Conservation (phyloP, 176 grass and related monocot genomes). For the Zoysia pacifica region DNA sequence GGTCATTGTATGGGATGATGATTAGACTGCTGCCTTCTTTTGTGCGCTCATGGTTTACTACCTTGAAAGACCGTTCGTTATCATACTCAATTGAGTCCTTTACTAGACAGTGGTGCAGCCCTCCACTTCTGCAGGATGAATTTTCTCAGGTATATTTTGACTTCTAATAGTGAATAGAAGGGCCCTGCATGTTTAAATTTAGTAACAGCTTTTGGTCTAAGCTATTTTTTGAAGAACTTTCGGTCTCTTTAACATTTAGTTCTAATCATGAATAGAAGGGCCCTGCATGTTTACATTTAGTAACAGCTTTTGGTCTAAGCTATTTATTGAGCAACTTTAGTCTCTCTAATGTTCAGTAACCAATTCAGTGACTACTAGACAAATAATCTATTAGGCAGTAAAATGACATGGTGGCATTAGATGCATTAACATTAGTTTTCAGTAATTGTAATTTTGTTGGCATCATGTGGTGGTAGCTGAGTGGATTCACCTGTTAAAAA, state of each 20-base stretch:
- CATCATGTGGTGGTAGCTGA: background rate
- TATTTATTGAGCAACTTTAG: background rate
- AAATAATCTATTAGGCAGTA: constrained; percentile 5
- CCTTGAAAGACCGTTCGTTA: constrained; percentile 51
- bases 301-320: background rate
- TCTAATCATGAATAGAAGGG: background rate
- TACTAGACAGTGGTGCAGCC: constrained; percentile 94
- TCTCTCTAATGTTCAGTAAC: background rate
- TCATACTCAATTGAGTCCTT: constrained; percentile 54
- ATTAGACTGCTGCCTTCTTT: constrained; percentile 84
- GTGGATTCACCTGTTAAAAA: background rate
- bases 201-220: background rate
- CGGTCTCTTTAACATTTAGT: background rate
- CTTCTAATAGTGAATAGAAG: constrained; percentile 6
- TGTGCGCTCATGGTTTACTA: constrained; percentile 86
- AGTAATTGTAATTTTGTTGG: background rate
- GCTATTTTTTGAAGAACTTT: background rate
- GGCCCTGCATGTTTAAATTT: background rate
- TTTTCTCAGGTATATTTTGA: constrained; percentile 65
- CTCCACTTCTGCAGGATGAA: constrained; percentile 79
- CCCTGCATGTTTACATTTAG: constrained; percentile 1
- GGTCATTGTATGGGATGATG: constrained; percentile 88
- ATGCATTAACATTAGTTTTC: background rate
- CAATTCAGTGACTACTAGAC: background rate
- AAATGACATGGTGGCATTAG: background rate